phyloP scores from a whole-genome alignment of 2,329 filamentous ascomycete species.

The Malbranchea zuffiana region DNA sequence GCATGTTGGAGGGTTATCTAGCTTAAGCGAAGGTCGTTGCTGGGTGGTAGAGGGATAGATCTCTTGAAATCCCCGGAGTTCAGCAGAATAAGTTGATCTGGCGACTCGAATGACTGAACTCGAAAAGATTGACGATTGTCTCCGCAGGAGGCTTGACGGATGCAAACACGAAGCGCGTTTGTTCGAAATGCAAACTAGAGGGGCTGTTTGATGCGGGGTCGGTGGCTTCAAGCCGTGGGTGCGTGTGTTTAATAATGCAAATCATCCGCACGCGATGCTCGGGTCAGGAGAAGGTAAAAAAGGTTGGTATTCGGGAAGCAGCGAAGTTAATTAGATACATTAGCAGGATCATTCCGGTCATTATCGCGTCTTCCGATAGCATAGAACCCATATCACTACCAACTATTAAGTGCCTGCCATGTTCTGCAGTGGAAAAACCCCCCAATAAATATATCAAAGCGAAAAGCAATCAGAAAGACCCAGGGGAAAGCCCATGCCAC shows the following conservation, averaged over 20 bases:
- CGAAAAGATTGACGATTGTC: no score
- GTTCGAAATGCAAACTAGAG: conserved; percentile 9
- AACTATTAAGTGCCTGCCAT: no score
- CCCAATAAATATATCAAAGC: background rate
- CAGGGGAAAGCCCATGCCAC: conserved; percentile 9
- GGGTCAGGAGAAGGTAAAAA: background rate
- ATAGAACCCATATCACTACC: background rate
- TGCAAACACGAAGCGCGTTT: conserved; percentile 6
- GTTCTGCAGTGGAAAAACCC: conserved; percentile 4
- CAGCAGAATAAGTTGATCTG: no score
- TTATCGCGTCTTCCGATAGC: conserved; percentile 4
- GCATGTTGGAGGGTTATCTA: conserved; percentile 40
- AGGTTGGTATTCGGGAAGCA: no score
- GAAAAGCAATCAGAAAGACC: conserved; percentile 6
- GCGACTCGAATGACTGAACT: no score
- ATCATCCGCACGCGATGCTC: no score
- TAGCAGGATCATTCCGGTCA: conserved; percentile 7
- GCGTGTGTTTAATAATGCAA: no score
- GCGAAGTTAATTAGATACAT: conserved; percentile 1
- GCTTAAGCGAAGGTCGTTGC: background rate
- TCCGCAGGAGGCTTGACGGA: background rate
- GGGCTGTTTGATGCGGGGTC: background rate
- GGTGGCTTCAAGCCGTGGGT: no score
- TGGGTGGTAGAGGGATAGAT: background rate
- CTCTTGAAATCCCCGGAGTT: no score